Evolutionary conservation across 140 eudicot species (phyloP).

Genomic region (Eryngium alpinum): DNA sequence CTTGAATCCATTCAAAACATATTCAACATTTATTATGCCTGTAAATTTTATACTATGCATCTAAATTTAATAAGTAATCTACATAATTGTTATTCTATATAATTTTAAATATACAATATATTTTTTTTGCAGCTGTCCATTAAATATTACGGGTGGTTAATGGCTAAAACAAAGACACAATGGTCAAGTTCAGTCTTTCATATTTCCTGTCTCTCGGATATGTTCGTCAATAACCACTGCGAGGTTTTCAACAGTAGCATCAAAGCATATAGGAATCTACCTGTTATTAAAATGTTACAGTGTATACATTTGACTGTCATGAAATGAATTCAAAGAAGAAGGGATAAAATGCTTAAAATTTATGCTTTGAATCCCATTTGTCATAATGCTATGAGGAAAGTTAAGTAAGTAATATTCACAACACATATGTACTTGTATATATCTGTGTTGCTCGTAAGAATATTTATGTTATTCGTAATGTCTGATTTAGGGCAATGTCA

Average conservation of each 20-base stretch:
- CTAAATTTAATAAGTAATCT: no score
- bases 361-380: not conserved
- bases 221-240: not conserved
- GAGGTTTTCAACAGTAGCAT: not conserved
- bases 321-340: not conserved
- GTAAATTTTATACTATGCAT: no score
- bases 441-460: no score
- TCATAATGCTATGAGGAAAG: not conserved
- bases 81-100: no score
- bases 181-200: not conserved
- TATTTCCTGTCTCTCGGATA: no score
- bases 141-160: no score
- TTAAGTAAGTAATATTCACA: not conserved
- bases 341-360: not conserved
- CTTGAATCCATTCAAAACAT: no score
- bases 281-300: not conserved
- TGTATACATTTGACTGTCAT: not conserved
- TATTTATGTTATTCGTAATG: no score
- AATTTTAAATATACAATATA: no score
- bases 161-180: not conserved
- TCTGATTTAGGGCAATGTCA: not conserved
- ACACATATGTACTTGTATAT: no score
- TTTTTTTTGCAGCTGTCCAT: no score
- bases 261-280: not conserved
- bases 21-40: no score